Evolutionary conservation across 1,284 basidiomycete genomes (phyloP).

Genomic region (Ceratobasidium sp.): DNA sequence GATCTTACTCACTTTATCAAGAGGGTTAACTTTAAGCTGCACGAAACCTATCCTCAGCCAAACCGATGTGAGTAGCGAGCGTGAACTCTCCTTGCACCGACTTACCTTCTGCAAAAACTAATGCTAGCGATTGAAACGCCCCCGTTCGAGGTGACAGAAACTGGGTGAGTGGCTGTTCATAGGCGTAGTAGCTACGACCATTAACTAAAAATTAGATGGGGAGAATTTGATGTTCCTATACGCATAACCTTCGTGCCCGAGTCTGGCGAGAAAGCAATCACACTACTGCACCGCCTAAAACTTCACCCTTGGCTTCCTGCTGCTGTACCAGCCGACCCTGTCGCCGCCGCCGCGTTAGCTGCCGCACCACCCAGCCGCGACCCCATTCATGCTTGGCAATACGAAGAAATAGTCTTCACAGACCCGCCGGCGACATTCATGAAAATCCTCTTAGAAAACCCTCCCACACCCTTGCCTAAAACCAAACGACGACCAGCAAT

Average conservation of each 20-base stretch:
- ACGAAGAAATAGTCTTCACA: conserved; percentile 97
- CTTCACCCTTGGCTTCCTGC: conserved; percentile 86
- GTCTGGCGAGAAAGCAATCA: conserved; percentile 90
- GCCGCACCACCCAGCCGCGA: conserved; percentile 48
- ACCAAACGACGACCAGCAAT: conserved; percentile 63
- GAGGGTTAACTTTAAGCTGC: conserved; percentile 95
- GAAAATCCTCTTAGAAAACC: conserved; percentile 80
- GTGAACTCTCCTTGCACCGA: neutral
- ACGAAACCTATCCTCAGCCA: conserved; percentile 95
- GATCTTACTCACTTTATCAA: conserved; percentile 91
- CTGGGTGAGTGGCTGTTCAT: conserved; percentile 66
- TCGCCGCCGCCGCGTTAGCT: conserved; percentile 51
- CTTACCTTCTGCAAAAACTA: neutral
- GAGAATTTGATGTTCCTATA: conserved; percentile 97
- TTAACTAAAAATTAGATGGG: conserved; percentile 76
- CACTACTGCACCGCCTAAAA: conserved; percentile 92
- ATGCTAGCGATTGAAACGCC: conserved; percentile 85
- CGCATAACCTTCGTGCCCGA: conserved; percentile 93
- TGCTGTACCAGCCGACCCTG: conserved; percentile 44
- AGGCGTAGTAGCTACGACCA: neutral
- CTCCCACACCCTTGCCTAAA: conserved; percentile 84
- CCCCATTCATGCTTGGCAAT: conserved; percentile 96
- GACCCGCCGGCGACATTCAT: conserved; percentile 94
- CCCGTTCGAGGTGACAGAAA: conserved; percentile 95
- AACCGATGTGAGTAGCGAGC: conserved; percentile 74